Conservation (phyloP, 2,329 filamentous ascomycete species). For the Elsinoe perseae region DNA sequence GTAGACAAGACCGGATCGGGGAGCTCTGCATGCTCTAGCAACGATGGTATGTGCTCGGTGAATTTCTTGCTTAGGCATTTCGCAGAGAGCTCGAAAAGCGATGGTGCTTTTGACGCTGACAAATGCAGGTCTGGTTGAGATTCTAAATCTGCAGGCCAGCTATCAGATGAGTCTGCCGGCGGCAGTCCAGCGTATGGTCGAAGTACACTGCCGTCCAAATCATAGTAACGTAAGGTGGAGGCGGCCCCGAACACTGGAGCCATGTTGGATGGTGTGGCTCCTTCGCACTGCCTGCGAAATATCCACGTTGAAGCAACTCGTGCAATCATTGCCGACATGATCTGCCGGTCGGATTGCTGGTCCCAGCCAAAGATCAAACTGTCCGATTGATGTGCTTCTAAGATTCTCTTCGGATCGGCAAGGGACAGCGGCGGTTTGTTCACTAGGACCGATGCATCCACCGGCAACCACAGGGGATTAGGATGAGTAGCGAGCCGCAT, state of each 20-base stretch:
- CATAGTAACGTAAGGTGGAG: slow-evolving; percentile 22
- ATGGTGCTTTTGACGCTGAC: slow-evolving; percentile 23
- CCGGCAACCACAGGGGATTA: slow-evolving; percentile 50
- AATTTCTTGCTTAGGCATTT: slow-evolving; percentile 23
- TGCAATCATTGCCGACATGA: neutral
- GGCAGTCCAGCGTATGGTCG: slow-evolving; percentile 5
- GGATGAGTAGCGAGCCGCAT: slow-evolving; percentile 50
- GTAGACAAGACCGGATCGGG: slow-evolving; percentile 18
- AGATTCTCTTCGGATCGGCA: neutral
- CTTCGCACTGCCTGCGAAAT: neutral
- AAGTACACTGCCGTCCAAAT: slow-evolving; percentile 26
- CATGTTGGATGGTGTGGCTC: neutral
- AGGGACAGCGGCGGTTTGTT: neutral
- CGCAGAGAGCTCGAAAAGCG: slow-evolving; percentile 31
- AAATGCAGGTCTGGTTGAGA: slow-evolving; percentile 7
- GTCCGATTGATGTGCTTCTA: neutral
- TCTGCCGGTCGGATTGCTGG: neutral
- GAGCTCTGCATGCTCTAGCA: slow-evolving; percentile 14
- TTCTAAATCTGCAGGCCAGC: slow-evolving; percentile 2
- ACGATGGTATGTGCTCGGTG: slow-evolving; percentile 22
- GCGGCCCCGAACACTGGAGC: slow-evolving; percentile 26
- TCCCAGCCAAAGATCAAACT: neutral
- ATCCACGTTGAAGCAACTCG: neutral
- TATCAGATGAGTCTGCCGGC: slow-evolving; percentile 8
- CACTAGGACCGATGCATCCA: neutral